Base-by-base conservation (phyloP, 768 basidiomycete genomes). In the Mycena vitilis region DNA sequence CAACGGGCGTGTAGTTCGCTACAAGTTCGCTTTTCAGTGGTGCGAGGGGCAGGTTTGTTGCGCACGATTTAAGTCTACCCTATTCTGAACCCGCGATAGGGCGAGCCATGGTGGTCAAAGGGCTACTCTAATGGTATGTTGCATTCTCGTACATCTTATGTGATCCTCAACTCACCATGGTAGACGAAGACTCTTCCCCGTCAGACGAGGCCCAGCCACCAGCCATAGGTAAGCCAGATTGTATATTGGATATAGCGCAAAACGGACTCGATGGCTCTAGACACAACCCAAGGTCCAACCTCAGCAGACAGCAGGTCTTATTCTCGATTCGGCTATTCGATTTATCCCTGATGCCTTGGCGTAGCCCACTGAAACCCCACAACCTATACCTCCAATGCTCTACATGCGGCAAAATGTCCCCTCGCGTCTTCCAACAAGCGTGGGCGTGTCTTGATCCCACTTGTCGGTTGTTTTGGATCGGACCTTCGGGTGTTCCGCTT, bases 21-120 rank as follows among this genome's bases (percentile, higher is more conserved):
- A 88, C 75, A 95, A 95, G 75, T 94, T 95, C 73, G 89, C 90
- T 6, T 95, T 95, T 71, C 90, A 91, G 71, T 95, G 93, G 93
- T 93, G 92, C 70, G 86, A 89, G 67, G 85, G 83, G 49, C 94
- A 95, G 80, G 92, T 78, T 71, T 37, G 23, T 44, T 56, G 16
- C 37, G 37, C 44, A 30, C 61, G 34, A 16, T 44, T 40, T 20
- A 22, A 54, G n/a, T 23, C 40, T 51, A 48, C 52, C 20, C 47
- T 22, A 51, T 23, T 52, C 22, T 44, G 25, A 65, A 25, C 22
- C 42, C 42, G 38, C 13, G 8, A 18, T 49, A 86, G 85, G 85
- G 84, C 13, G 72, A 77, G 23, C 85, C 85, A 30, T 87, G 85
- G 86, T 87, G 86, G 86, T 65, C 74, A 34, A 53, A 69, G 7